phyloP scores from a whole-genome alignment of 2,329 filamentous ascomycete species.

The Xylariaceae sp. region DNA sequence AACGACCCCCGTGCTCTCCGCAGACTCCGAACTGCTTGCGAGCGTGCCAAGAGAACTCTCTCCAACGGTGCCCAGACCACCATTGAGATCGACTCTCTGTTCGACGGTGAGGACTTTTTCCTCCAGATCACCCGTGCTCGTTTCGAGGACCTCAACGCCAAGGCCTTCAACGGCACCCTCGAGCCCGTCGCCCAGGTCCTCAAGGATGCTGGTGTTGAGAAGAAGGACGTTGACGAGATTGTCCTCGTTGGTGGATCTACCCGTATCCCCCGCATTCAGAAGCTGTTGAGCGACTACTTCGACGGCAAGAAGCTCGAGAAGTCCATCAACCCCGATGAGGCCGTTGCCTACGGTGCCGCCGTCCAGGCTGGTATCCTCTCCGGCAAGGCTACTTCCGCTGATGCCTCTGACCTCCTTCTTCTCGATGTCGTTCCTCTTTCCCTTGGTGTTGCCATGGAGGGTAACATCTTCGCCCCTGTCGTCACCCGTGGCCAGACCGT shows the following conservation, averaged over 20 bases:
- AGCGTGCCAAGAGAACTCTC: constrained; percentile 98
- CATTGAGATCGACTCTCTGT: constrained; percentile 97
- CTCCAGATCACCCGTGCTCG: constrained; percentile 95
- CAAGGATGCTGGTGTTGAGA: constrained; percentile 84
- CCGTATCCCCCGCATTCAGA: constrained; percentile 98
- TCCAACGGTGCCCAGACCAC: constrained; percentile 97
- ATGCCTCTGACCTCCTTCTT: constrained; percentile 89
- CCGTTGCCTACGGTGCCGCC: constrained; percentile 96
- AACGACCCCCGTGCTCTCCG: constrained; percentile 87
- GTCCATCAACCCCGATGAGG: constrained; percentile 99
- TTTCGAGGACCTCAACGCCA: constrained; percentile 97
- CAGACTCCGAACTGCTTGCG: constrained; percentile 93
- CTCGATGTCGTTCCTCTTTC: constrained; percentile 95
- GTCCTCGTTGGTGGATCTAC: constrained; percentile 98
- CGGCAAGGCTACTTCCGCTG: constrained; percentile 92
- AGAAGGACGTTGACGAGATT: constrained; percentile 93
- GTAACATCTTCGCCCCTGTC: constrained; percentile 96
- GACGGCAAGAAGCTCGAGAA: constrained; percentile 99
- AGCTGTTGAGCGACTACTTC: constrained; percentile 98
- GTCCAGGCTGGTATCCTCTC: constrained; percentile 98
- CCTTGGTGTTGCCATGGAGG: constrained; percentile 98
- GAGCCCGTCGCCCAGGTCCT: constrained; percentile 95
- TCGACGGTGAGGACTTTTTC: constrained; percentile 97
- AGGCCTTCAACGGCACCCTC: constrained; percentile 88
- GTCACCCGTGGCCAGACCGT: constrained; percentile 75